Percentiles rank a stretch among this genome's conserved stretches.
These are phyloP conservation scores for Solanum chacoense DNA, from an alignment of 305 asterid species.

Conservation along the genomic window DNA sequence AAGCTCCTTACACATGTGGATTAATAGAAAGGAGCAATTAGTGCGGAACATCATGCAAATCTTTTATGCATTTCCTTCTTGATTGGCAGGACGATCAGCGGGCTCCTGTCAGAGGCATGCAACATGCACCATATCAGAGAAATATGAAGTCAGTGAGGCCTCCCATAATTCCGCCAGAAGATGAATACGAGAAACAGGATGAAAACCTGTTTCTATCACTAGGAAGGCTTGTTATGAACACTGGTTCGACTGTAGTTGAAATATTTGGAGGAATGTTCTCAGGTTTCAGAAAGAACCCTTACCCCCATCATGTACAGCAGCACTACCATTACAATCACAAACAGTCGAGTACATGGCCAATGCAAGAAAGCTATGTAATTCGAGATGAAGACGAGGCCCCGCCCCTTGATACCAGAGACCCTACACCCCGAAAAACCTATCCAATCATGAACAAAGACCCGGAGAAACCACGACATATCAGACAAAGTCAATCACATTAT, in stretches of 20 bases:
- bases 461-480: conserved; percentile 38
- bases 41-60: neutral
- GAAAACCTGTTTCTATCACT: conserved; percentile 57
- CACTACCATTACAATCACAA: conserved; percentile 35
- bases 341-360: conserved; percentile 49
- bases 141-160: conserved; percentile 49
- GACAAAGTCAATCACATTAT: conserved; percentile 35
- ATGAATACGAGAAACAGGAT: conserved; percentile 52
- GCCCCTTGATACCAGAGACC: conserved; percentile 48
- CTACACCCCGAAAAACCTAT: conserved; percentile 48
- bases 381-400: conserved; percentile 87
- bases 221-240: conserved; percentile 44
- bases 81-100: conserved; percentile 20
- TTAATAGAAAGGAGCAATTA: neutral
- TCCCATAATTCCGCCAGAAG: conserved; percentile 69
- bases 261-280: conserved; percentile 64
- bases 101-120: conserved; percentile 27
- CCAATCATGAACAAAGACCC: conserved; percentile 21
- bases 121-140: conserved; percentile 55
- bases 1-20: neutral
- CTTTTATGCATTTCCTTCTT: neutral
- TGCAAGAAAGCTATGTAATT: conserved; percentile 72
- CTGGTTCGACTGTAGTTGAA: conserved; percentile 49
- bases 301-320: conserved; percentile 27
- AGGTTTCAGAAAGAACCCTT: conserved; percentile 36